Base-by-base conservation (phyloP, 2,329 filamentous ascomycete genomes). In the Pseudopithomyces chartarum region DNA sequence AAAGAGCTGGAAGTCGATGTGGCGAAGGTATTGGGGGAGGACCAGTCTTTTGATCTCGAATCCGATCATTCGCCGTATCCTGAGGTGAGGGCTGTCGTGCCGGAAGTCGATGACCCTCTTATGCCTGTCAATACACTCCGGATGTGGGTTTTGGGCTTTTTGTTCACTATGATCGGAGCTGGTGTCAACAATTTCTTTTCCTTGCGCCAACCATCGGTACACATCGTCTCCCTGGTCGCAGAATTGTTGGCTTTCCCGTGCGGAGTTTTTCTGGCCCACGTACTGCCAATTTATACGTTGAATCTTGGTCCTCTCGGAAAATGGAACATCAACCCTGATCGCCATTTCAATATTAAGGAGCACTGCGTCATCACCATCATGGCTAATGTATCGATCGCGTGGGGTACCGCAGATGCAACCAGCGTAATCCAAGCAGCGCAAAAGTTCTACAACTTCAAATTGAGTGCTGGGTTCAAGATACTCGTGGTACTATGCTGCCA, bases 101-200 rank as follows among this genome's bases (percentile, higher is more conserved):
- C 89, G 11, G 87, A 90, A 3, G 88, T 85, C 29, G 91, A 95
- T 76, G 86, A 95, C 69, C 87, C 83, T 15, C 82, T 85, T 2
- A 78, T 94, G n/a, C 94, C 90, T 6, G 92, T 95, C 70, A 92
- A 90, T 75, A 94, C 91, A 5, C 91, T 91, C 33, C 90, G 91
- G 52, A 95, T 95, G 91, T 95, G 91, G 91, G 82, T 82, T 32
- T 76, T 95, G n/a, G 92, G 90, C 15, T 82, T 91, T 38, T 71
- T 95, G 8, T 95, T 95, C 73, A 88, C 91, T 10, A 82, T 95
- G 36, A 84, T 92, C 34, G 91, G 91, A 58, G 94, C 91, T 47
- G 90, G 90, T 1, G 92, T 90, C 20, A 95, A 95, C 74, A 79
- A 95, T 40, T 95, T 96, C 79, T 96, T 96, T 80, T 93, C 91